Conservation (phyloP, 2,329 filamentous ascomycete species). For the Colletotrichum sp. region DNA sequence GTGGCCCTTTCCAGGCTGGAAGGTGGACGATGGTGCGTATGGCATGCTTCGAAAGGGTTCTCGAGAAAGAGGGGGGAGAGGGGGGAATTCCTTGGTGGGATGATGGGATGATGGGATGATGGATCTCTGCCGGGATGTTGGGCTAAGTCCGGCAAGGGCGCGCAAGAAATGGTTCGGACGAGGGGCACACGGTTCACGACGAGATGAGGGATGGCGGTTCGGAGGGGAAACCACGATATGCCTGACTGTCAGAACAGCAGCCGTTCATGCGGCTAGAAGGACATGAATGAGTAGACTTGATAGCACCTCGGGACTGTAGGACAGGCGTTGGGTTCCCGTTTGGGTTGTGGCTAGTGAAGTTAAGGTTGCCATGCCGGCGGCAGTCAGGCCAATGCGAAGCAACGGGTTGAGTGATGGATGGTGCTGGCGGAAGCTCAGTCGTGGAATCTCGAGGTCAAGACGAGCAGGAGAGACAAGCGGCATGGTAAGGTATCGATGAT, state of each 20-base stretch:
- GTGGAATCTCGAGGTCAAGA: not conserved
- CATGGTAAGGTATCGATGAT: conserved; percentile 18
- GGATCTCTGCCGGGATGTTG: not conserved
- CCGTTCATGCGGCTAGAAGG: not conserved
- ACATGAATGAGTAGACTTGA: not conserved
- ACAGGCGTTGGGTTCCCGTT: not conserved
- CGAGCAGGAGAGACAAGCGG: not conserved
- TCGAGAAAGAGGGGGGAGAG: not conserved
- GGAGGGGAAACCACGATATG: not conserved
- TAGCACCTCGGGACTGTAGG: not conserved
- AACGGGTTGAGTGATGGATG: not conserved
- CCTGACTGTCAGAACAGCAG: not conserved
- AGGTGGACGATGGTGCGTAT: not conserved
- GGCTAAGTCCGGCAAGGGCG: not conserved
- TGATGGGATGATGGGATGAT: not conserved
- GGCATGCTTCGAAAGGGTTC: conserved; percentile 3
- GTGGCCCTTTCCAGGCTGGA: not conserved
- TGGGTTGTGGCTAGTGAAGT: conserved; percentile 5
- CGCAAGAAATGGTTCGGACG: not conserved
- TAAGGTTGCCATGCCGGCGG: not conserved
- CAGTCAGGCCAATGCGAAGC: not conserved
- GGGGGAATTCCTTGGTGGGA: not conserved
- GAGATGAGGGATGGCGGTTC: not conserved
- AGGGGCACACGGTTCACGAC: not conserved
- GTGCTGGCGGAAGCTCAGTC: not conserved